Conservation (phyloP, 1,139 yeast species). For the Geotrichum reessii region DNA sequence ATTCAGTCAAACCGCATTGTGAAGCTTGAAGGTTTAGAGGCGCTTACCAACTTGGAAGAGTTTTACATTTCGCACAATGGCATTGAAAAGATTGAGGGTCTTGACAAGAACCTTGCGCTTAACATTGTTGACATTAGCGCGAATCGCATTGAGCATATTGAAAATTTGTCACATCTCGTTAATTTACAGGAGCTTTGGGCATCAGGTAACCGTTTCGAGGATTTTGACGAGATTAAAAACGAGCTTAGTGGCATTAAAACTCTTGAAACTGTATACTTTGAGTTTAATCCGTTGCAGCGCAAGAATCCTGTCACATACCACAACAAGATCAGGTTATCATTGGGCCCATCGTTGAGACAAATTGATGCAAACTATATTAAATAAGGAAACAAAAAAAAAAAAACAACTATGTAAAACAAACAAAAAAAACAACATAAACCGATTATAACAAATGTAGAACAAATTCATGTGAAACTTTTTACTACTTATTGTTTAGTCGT, state of each 20-base stretch:
- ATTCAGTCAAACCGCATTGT: constrained; percentile 82
- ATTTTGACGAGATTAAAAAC: constrained; percentile 61
- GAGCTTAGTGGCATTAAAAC: constrained; percentile 59
- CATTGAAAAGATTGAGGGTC: constrained; percentile 65
- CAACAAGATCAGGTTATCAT: constrained; percentile 66
- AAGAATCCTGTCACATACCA: constrained; percentile 75
- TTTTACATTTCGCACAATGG: constrained; percentile 86
- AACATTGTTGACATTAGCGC: constrained; percentile 77
- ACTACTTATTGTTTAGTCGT: constrained; percentile 20
- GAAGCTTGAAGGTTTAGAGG: constrained; percentile 76
- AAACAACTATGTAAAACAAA: no score
- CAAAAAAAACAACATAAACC: background rate
- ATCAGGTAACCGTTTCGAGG: constrained; percentile 63
- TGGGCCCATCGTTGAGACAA: constrained; percentile 71
- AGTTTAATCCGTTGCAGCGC: constrained; percentile 85
- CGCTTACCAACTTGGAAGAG: constrained; percentile 68
- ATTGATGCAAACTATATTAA: constrained; percentile 77
- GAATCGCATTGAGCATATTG: constrained; percentile 58
- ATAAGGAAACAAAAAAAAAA: background rate
- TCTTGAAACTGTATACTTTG: constrained; percentile 86
- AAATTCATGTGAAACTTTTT: background rate
- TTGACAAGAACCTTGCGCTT: constrained; percentile 63
- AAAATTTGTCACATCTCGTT: constrained; percentile 57
- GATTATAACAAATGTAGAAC: background rate
- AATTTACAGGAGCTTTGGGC: constrained; percentile 92